Percentiles rank a stretch among this genome's conserved stretches.
Conservation (phyloP, 495 filamentous ascomycete species). For the Penicillium steckii region DNA sequence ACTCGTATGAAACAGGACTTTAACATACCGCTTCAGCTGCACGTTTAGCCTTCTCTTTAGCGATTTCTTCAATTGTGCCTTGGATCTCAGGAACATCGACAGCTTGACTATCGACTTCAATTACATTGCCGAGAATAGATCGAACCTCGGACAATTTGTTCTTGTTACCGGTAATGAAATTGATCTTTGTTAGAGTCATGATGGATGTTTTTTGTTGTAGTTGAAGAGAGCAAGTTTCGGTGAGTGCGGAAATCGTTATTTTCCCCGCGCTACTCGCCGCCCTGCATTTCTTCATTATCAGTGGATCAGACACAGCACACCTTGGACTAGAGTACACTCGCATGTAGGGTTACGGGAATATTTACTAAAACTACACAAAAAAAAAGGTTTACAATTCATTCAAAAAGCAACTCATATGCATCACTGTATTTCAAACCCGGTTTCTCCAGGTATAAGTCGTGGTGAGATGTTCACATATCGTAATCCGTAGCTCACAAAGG, state of each 20-base stretch:
- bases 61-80: constrained; percentile 88
- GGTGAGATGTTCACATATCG: constrained; percentile 24
- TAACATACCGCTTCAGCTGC: constrained; percentile 51
- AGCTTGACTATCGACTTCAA: constrained; percentile 68
- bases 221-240: not conserved
- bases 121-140: constrained; percentile 73
- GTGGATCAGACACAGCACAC: not conserved
- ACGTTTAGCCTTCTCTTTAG: constrained; percentile 77
- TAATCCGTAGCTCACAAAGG: constrained; percentile 31
- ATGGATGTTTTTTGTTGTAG: constrained; percentile 8
- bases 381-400: not conserved
- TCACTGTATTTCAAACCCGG: constrained; percentile 26
- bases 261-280: constrained; percentile 3
- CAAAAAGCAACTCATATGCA: constrained; percentile 19
- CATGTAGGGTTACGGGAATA: not conserved
- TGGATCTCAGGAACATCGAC: constrained; percentile 88
- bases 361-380: not conserved
- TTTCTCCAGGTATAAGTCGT: constrained; percentile 17
- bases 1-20: too few relatives aligned
- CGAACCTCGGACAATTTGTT: constrained; percentile 89
- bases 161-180: constrained; percentile 96
- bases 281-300: not conserved
- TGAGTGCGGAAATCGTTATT: not conserved
- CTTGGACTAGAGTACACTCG: not conserved
- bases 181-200: constrained; percentile 49